Evolutionary conservation across 257 asterid genomes (phyloP).

Genomic region (Solanum appendiculatum): DNA sequence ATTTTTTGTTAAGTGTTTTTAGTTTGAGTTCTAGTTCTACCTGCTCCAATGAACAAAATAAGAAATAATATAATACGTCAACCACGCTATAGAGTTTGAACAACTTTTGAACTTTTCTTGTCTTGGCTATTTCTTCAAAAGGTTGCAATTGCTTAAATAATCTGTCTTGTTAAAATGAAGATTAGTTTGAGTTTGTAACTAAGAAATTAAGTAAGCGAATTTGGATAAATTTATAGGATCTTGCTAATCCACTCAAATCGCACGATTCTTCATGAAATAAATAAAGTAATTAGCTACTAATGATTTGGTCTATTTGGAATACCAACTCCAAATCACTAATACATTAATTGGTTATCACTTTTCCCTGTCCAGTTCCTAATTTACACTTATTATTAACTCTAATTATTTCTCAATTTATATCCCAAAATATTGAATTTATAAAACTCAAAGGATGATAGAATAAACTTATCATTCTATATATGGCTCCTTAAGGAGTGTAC

Average conservation of each 20-base stretch:
- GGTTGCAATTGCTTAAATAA: not conserved
- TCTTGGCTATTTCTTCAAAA: not conserved
- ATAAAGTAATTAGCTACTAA: not conserved
- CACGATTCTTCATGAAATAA: not conserved
- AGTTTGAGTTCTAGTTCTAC: slow-evolving; percentile 40
- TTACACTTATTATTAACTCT: no score
- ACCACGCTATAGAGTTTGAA: not conserved
- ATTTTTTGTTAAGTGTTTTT: slow-evolving; percentile 6
- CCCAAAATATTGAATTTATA: no score
- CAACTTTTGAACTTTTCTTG: not conserved
- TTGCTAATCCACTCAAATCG: not conserved
- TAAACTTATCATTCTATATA: no score
- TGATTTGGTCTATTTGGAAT: not conserved
- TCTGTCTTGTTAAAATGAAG: not conserved
- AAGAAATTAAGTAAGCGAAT: not conserved
- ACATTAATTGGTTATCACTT: not conserved
- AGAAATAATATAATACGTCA: slow-evolving; percentile 9
- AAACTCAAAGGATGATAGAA: no score
- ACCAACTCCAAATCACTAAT: not conserved
- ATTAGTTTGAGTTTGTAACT: not conserved
- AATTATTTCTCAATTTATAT: no score
- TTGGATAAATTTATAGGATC: not conserved
- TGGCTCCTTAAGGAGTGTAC: no score
- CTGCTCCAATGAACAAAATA: slow-evolving; percentile 31
- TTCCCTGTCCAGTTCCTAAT: no score